Conservation (phyloP, 1,284 basidiomycete species). For the Cryptococcus sp. region DNA sequence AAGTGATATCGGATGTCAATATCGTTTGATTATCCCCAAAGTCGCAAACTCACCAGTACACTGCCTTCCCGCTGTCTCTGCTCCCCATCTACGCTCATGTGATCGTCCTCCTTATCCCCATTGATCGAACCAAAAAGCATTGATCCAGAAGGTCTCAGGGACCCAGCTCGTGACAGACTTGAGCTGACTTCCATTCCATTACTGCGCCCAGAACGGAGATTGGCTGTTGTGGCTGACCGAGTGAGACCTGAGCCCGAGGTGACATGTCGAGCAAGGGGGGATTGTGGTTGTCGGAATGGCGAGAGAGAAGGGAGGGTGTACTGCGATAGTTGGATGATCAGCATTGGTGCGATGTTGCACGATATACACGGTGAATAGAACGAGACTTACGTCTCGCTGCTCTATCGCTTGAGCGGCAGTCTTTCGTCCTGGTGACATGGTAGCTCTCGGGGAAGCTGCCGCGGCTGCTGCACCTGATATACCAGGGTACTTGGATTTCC, state of each 20-base stretch:
- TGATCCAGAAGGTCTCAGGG: constrained; percentile 14
- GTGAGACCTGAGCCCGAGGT: constrained; percentile 21
- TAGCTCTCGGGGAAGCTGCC: constrained; percentile 12
- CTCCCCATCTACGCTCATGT: constrained; percentile 35
- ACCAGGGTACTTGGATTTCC: constrained; percentile 29
- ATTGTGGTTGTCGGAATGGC: constrained; percentile 35
- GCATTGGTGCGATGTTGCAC: background rate
- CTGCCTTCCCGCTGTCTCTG: constrained; percentile 28
- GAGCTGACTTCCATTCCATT: constrained; percentile 36
- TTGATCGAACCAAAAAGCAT: constrained; percentile 21
- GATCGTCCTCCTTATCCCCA: constrained; percentile 27
- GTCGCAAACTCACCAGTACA: constrained; percentile 25
- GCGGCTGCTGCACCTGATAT: constrained; percentile 14
- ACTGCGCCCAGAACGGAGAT: constrained; percentile 30
- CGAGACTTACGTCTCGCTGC: constrained; percentile 20
- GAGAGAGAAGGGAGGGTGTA: constrained; percentile 29
- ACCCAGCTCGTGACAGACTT: constrained; percentile 14
- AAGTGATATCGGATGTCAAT: background rate
- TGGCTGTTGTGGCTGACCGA: constrained; percentile 37
- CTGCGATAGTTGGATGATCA: constrained; percentile 9
- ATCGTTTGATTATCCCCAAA: background rate
- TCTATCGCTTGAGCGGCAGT: constrained; percentile 6
- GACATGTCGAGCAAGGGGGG: constrained; percentile 20
- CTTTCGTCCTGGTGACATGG: constrained; percentile 9
- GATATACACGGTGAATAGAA: background rate